phyloP scores from a whole-genome alignment of 805 yeast genomes.

The Pichia nanzhaoensis region DNA sequence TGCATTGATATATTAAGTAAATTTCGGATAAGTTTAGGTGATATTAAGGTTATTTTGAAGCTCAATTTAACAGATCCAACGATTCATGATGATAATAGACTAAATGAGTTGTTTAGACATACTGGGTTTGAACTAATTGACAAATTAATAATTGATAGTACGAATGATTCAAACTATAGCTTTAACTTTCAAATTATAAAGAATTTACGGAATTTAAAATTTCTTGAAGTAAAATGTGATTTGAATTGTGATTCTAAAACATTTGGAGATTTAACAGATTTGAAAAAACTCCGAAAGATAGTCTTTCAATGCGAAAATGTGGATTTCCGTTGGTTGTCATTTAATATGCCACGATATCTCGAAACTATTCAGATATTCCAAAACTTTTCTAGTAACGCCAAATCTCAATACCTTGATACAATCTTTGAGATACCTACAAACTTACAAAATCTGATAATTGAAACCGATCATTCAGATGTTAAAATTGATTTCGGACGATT shows the following conservation, averaged over 20 bases:
- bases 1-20: neutral
- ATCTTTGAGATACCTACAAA: neutral
- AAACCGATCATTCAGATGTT: neutral
- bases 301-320: neutral
- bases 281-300: slow-evolving; percentile 1
- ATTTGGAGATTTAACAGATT: slow-evolving; percentile 1
- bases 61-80: neutral
- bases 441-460: slow-evolving; percentile 1
- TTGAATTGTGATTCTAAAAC: neutral
- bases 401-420: neutral
- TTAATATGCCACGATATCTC: neutral
- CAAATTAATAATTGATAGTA: slow-evolving; percentile 2
- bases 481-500: neutral
- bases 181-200: neutral
- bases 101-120: neutral
- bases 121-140: neutral
- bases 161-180: neutral
- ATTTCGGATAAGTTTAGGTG: neutral
- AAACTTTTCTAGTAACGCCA: neutral
- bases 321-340: neutral
- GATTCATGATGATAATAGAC: neutral
- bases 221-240: slow-evolving; percentile 2
- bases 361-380: slow-evolving; percentile 1
- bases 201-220: neutral
- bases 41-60: neutral